Evolutionary conservation across 768 basidiomycete genomes (phyloP).

Genomic region (Daedaleopsis nitida): DNA sequence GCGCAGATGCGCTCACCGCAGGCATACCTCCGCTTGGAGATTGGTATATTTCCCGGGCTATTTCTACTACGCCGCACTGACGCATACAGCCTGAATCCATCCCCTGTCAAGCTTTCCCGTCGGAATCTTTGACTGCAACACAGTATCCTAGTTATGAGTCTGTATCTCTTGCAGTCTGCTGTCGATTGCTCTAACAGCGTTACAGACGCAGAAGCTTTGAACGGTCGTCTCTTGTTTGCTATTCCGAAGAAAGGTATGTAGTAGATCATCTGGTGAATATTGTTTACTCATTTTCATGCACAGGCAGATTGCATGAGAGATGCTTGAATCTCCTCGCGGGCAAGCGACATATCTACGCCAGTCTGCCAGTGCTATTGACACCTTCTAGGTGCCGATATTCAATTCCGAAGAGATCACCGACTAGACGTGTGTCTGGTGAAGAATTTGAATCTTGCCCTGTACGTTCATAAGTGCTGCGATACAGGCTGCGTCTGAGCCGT

Average conservation of each 20-base stretch:
- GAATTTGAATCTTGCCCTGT: constrained; percentile 95
- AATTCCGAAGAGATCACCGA: constrained; percentile 84
- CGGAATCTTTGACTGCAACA: too few relatives aligned
- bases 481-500: not conserved
- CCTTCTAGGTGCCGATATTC: constrained; percentile 84
- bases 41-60: too few relatives aligned
- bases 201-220: constrained; percentile 73
- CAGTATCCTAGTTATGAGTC: too few relatives aligned
- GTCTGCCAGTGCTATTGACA: not conserved
- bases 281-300: not conserved
- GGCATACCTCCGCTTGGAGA: too few relatives aligned
- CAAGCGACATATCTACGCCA: constrained; percentile 32
- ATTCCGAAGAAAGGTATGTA: constrained; percentile 93
- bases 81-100: too few relatives aligned
- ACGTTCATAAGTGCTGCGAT: constrained; percentile 28
- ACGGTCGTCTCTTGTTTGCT: constrained; percentile 88
- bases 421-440: constrained; percentile 90
- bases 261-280: not conserved
- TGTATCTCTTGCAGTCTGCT: too few relatives aligned
- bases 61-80: too few relatives aligned
- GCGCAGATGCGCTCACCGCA: too few relatives aligned
- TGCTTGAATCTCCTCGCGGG: constrained; percentile 84
- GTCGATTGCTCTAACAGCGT: too few relatives aligned
- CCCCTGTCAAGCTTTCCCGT: too few relatives aligned
- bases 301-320: constrained; percentile 89